These are phyloP conservation scores for Rhipidocladum racemiflorum DNA, from an alignment of 176 grass and related monocot species.

Conservation along the genomic window DNA sequence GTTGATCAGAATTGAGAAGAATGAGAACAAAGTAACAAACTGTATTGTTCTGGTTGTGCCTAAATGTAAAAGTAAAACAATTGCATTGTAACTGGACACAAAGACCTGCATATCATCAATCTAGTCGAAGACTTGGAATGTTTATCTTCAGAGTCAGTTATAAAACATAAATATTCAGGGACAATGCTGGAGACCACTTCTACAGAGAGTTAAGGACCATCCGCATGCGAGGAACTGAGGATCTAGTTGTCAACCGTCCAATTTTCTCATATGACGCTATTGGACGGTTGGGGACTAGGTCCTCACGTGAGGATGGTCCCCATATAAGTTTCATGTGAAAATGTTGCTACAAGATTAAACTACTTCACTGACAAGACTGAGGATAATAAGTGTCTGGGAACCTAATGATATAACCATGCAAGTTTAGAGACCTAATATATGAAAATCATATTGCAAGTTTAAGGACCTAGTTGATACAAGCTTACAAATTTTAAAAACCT, in stretches of 20 bases:
- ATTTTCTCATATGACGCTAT: neutral
- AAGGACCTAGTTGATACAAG: neutral
- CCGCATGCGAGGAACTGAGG: neutral
- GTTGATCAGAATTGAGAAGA: neutral
- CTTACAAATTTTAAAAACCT: neutral
- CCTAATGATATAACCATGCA: neutral
- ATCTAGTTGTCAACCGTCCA: neutral
- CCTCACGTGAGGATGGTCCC: neutral
- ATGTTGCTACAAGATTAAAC: neutral
- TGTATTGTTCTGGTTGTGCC: neutral
- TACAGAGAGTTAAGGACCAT: neutral
- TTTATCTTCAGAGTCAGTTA: neutral
- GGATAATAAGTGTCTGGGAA: neutral
- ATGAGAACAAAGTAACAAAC: neutral
- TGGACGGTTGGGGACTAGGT: neutral
- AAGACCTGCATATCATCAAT: neutral
- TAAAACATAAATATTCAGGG: neutral
- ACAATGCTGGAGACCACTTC: neutral
- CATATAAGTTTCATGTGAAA: neutral
- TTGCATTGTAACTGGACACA: slow-evolving; percentile 1
- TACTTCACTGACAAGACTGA: neutral
- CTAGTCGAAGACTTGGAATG: neutral
- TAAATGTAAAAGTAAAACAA: neutral
- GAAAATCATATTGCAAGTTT: neutral
- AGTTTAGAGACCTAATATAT: neutral